Evolutionary conservation across 2,329 filamentous ascomycete species (phyloP), one percentile per base, ranked within the genome.

Genomic region (Coniochaeta ligniaria): DNA sequence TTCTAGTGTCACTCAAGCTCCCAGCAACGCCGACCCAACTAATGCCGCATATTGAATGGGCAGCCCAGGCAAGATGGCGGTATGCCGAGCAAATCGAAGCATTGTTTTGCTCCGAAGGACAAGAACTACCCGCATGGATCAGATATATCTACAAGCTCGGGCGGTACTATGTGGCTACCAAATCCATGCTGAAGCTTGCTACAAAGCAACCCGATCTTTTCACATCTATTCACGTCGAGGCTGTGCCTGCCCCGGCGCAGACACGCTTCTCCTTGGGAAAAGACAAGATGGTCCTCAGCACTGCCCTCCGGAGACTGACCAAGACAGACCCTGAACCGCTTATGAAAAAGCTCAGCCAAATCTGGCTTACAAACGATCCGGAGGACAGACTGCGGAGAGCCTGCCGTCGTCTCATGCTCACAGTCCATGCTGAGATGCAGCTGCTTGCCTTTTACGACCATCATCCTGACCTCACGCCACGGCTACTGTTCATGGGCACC

Each of bases 381-480:
- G 66, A 68, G 36, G 58, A 50, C 12, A 38, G 60, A 36, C 64
- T 69, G 43, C 63, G 65, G 41, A 62, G 35, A 50, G 59, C 59
- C 31, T 68, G 65, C 59, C 41, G 58, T 5, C 41, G 58, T 5
- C 43, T 60, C 50, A 50, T 62, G 31, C 63, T 68, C 12, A 67
- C 65, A 26, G 59, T 66, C 20, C 66, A 69, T 59, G 66, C 66
- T 35, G 66, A 69, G 62, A 60, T 68, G 58, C 67, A 69, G 60
- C 57, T 69, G 33, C 17, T 68, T 55, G 62, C 54, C 36, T 69
- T 68, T 43, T 69, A 69, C 61, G 68, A 69, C 38, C 59, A 63
- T 45, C 61, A 66, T 57, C 63, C 55, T 35, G 28, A 62, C 38
- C 57, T 38, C n/a, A 62, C 31, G 28, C 67, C 67, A 17, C 61